Base-by-base conservation (phyloP, 2,329 filamentous ascomycete species). In the Colletotrichum sp. region DNA sequence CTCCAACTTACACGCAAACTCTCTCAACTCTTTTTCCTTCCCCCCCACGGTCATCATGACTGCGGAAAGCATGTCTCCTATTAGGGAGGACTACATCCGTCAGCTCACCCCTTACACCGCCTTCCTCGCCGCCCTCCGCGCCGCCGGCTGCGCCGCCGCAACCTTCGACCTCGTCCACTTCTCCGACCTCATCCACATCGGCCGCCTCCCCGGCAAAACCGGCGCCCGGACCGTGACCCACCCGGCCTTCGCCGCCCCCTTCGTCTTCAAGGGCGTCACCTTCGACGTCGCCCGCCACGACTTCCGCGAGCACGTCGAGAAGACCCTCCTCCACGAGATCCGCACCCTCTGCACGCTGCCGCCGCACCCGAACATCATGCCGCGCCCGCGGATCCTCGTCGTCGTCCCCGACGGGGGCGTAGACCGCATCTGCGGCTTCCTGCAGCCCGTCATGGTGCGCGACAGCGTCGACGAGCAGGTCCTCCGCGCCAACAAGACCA, bases 281-380 rank as follows among this genome's bases (percentile, higher is more conserved):
- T 76, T 76, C 15, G 68, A 69, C 3, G 52, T 55, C 10, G 78
- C 66, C 71, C 38, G 71, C 15, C 64, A 70, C 6, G 60, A 71
- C 21, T 72, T 75, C 16, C 26, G 43, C 15, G 65, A 75, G 18
- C 72, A 77, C 60, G 69, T 77, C 10, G 72, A 71, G 21, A 67
- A 67, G 48, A 77, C 76, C 15, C 74, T 78, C n/a, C 58, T 79
- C 28, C 71, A 76, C 64, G 75, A 77, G 65, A 78, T 79, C 72
- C 67, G 48, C 18, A 72, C 72, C 13, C 71, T 78, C 21, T 73
- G 64, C 71, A 60, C 73, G 36, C 60, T 80, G 34, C 72, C 75
- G 4, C 64, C 68, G 8, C 78, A 80, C 67, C 78, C 75, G 0
- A 77, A 80, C 69, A 79, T 80, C 57, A 76, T 79, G 63, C 72